Evolutionary conservation across 208 protist species (phyloP).

Genomic region (Leishmania tarentolae): DNA sequence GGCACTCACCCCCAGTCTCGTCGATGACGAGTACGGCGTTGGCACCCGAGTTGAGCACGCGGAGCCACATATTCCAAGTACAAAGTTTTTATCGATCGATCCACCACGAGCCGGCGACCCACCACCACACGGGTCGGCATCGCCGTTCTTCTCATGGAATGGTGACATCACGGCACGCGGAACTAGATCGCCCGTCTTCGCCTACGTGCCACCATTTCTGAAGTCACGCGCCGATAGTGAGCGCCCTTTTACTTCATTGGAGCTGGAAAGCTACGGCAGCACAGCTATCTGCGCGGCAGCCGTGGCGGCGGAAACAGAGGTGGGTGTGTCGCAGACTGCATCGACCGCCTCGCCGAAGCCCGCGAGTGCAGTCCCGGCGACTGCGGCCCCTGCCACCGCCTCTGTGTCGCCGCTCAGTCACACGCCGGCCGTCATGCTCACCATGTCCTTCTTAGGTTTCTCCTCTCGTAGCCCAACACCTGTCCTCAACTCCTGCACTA

Average conservation of each 20-base stretch:
- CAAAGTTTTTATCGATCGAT: slow-evolving; percentile 2
- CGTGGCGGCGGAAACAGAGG: not conserved
- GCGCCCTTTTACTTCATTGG: not conserved
- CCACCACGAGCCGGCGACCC: not conserved
- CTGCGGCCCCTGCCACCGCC: not conserved
- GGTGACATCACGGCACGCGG: not conserved
- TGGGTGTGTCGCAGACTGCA: not conserved
- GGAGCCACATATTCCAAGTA: not conserved
- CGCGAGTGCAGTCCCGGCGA: not conserved
- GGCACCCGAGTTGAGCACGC: not conserved
- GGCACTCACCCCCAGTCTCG: not conserved
- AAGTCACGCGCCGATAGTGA: not conserved
- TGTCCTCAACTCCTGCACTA: not conserved
- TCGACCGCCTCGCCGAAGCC: not conserved
- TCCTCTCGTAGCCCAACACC: slow-evolving; percentile 8
- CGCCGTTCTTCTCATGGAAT: not conserved
- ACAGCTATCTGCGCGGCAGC: not conserved
- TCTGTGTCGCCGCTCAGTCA: not conserved
- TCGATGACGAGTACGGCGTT: not conserved
- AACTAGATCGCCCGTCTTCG: not conserved
- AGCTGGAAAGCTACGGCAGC: not conserved
- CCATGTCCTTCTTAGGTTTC: not conserved
- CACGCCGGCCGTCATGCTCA: not conserved
- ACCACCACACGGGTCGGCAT: not conserved
- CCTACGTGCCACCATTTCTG: not conserved